phyloP scores from a whole-genome alignment of 1,284 basidiomycete species.

The Boletus semigastroideus region DNA sequence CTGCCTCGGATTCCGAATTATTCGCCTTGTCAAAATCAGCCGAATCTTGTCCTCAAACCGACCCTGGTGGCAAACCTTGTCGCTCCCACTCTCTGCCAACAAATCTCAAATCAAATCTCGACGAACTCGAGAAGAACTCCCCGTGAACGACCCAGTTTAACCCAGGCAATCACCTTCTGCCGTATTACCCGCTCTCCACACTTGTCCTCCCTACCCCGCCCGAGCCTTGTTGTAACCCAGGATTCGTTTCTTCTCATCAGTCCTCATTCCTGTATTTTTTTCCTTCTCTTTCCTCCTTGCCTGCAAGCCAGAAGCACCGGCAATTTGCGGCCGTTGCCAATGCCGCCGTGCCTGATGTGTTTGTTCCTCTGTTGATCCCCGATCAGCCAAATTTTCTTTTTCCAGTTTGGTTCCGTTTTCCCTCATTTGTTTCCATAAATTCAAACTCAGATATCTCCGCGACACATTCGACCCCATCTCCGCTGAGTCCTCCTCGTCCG shows the following conservation, averaged over 20 bases:
- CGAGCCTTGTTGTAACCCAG: too few relatives aligned
- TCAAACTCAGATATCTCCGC: conserved; percentile 30
- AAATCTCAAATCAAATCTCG: conserved; percentile 35
- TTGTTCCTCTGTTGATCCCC: conserved; percentile 37
- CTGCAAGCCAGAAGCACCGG: conserved; percentile 14
- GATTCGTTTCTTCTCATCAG: not conserved
- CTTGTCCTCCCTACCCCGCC: not conserved
- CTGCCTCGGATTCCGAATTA: conserved; percentile 46
- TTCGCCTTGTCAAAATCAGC: conserved; percentile 52
- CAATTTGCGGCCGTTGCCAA: conserved; percentile 30
- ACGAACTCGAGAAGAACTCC: conserved; percentile 22
- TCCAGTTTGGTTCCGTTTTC: conserved; percentile 33
- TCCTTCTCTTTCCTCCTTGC: not conserved
- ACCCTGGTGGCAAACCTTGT: conserved; percentile 44
- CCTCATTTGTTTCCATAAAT: conserved; percentile 17
- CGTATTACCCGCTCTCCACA: conserved; percentile 3
- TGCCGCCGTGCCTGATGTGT: conserved; percentile 34
- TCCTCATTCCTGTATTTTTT: not conserved
- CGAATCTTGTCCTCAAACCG: conserved; percentile 39
- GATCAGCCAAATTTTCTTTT: conserved; percentile 35
- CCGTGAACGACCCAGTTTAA: not conserved
- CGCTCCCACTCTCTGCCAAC: conserved; percentile 21
- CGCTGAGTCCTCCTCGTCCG: conserved; percentile 10
- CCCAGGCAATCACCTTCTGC: conserved; percentile 25
- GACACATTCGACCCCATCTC: conserved; percentile 16